Conservation (phyloP, 1,284 basidiomycete species). For the Xerocomus amazonicus region DNA sequence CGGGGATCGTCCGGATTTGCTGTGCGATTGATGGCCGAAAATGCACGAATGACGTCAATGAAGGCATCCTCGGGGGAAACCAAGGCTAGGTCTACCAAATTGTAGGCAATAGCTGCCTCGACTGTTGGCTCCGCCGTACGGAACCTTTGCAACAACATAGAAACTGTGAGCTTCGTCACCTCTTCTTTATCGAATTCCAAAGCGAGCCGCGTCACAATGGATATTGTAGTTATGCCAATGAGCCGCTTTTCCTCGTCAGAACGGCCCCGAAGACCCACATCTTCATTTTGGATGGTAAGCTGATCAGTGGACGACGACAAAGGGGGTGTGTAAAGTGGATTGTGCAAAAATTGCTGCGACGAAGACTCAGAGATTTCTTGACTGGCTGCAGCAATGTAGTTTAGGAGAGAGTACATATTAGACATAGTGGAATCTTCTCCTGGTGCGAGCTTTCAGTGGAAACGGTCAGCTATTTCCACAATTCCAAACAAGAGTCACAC, state of each 20-base stretch:
- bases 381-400: constrained; percentile 81
- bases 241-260: constrained; percentile 84
- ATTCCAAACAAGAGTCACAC: constrained; percentile 37
- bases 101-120: constrained; percentile 89
- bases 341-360: constrained; percentile 39
- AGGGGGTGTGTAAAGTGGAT: constrained; percentile 41
- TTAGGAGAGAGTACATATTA: constrained; percentile 93
- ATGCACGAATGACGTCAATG: constrained; percentile 79
- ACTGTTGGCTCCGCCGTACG: constrained; percentile 80
- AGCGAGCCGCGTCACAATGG: constrained; percentile 80
- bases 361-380: constrained; percentile 65
- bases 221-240: constrained; percentile 88
- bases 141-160: constrained; percentile 89
- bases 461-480: constrained; percentile 1
- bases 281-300: constrained; percentile 30
- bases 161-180: constrained; percentile 82
- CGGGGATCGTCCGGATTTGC: constrained; percentile 83
- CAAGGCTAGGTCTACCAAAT: constrained; percentile 86
- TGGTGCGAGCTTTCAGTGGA: constrained; percentile 61
- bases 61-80: constrained; percentile 77
- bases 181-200: constrained; percentile 81
- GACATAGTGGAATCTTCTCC: constrained; percentile 92
- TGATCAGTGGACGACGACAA: constrained; percentile 42
- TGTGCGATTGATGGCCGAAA: constrained; percentile 83
- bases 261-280: constrained; percentile 56